Base-by-base conservation (phyloP, 2,329 filamentous ascomycete species). In the Phoma sp. region DNA sequence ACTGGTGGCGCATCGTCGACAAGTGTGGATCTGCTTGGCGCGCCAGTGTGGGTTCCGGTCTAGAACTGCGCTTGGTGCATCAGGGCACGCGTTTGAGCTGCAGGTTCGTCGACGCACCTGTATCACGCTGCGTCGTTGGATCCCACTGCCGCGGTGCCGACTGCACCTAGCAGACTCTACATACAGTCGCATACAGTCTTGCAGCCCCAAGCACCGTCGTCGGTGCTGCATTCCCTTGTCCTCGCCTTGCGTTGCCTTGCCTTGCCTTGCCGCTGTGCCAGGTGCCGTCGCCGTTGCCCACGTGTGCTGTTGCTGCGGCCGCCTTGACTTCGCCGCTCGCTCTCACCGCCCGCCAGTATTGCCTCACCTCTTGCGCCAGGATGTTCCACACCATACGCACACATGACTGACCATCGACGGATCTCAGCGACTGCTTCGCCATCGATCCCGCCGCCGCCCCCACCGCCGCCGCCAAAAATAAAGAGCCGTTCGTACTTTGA, bases 401-500 rank as follows among this genome's bases (percentile, higher is more conserved):
- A 43, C 58, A 67, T 66, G 65, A 59, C 62, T 42, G 67, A 68
- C 53, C 56, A 57, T 22, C 56, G 51, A 39, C 60, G 56, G 13
- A 45, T 52, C 42, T 47, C 57, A 52, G 57, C 60, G 30, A 50
- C 50, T 48, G 58, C 58, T 47, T 48, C 54, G 29, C 51, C 62
- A 18, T 46, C 57, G 44, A 68, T 70, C 59, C 71, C 69, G 43
- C 65, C 70, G 38, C 65, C 73, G 43, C 73, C 73, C 23, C 72
- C 72, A 46, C 68, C 70, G 45, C 72, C 73, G 41, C 72, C 70
- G 13, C 66, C 68, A 44, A 74, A 68, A 60, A 49, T 60, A 59
- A 60, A 58, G 22, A 23, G 8, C 56, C 65, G 65, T 54, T 75
- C 72, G 42, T 76, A 75, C 62, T 75, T 77, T 65, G 80, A 81